A percentile compares a stretch with the other conserved stretches of the same genome.
Evolutionary conservation across 1,139 yeast species (phyloP).

Genomic region (Meyerozyma athensensis): DNA sequence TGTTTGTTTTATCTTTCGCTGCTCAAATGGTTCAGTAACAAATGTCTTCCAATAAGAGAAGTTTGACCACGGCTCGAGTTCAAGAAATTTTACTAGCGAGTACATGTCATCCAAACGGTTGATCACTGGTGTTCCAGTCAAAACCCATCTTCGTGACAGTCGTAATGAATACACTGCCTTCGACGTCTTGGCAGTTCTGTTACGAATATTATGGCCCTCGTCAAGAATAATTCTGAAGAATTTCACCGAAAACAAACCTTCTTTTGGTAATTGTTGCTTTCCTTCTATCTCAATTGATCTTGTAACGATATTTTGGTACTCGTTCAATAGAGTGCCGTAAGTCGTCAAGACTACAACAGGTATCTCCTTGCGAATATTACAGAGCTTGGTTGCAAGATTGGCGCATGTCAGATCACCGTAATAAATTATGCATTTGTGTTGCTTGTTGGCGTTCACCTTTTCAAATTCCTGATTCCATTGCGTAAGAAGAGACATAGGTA

Average conservation of each 20-base stretch:
- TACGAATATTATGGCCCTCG: slow-evolving; percentile 90
- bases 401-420: slow-evolving; percentile 62
- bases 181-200: slow-evolving; percentile 74
- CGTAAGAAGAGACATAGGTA: slow-evolving; percentile 84
- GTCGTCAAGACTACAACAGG: slow-evolving; percentile 83
- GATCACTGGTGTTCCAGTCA: slow-evolving; percentile 94
- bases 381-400: slow-evolving; percentile 41
- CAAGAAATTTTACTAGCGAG: slow-evolving; percentile 69
- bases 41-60: slow-evolving; percentile 87
- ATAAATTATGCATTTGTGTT: slow-evolving; percentile 52
- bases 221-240: slow-evolving; percentile 81
- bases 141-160: slow-evolving; percentile 72
- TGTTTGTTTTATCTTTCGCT: slow-evolving; percentile 64
- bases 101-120: slow-evolving; percentile 84
- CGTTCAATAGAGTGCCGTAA: slow-evolving; percentile 82
- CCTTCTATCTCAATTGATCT: slow-evolving; percentile 11
- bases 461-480: slow-evolving; percentile 90
- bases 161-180: slow-evolving; percentile 66
- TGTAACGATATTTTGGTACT: slow-evolving; percentile 35
- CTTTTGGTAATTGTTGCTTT: slow-evolving; percentile 25
- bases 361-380: slow-evolving; percentile 32
- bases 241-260: slow-evolving; percentile 67
- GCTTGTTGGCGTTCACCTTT: slow-evolving; percentile 46
- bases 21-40: slow-evolving; percentile 79
- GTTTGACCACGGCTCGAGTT: slow-evolving; percentile 85